Conservation (phyloP, 176 grass and related monocot species). For the Tillandsia fasciculata region DNA sequence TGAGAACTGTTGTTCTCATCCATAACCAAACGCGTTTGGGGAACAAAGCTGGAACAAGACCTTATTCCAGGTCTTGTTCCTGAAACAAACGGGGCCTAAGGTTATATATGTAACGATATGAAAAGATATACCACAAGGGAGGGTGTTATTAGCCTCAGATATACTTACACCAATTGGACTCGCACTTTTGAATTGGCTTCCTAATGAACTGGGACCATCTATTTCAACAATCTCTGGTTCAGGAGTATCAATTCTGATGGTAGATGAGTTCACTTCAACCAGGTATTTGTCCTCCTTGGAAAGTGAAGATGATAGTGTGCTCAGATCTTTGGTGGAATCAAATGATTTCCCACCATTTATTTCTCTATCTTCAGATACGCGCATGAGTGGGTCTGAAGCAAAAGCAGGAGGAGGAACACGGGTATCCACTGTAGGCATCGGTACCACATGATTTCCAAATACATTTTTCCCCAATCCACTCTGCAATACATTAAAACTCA, state of each 20-base stretch:
- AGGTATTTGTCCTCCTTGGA: slow-evolving; percentile 24
- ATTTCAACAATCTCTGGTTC: slow-evolving; percentile 95
- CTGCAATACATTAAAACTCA: slow-evolving; percentile 40
- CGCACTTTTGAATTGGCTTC: slow-evolving; percentile 52
- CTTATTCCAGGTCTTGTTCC: too few relatives aligned
- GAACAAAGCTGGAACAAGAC: too few relatives aligned
- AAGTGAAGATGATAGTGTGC: slow-evolving; percentile 31
- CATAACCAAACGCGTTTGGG: too few relatives aligned
- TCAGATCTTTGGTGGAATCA: slow-evolving; percentile 24
- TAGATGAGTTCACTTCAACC: slow-evolving; percentile 35
- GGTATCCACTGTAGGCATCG: slow-evolving; percentile 49
- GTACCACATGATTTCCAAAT: slow-evolving; percentile 87
- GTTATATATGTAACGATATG: not conserved
- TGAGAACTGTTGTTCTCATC: too few relatives aligned
- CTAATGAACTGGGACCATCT: slow-evolving; percentile 54
- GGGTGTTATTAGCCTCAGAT: not conserved
- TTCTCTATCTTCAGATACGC: slow-evolving; percentile 39
- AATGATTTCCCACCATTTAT: slow-evolving; percentile 30
- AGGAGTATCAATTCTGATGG: slow-evolving; percentile 17
- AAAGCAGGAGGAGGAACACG: slow-evolving; percentile 53
- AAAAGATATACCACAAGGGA: not conserved
- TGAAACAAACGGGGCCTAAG: too few relatives aligned
- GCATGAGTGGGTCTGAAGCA: slow-evolving; percentile 73
- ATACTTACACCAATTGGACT: slow-evolving; percentile 57
- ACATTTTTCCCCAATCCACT: slow-evolving; percentile 93